Evolutionary conservation across 176 grass and related monocot species (phyloP), one percentile per base, ranked within the genome.

Genomic region (Oryza longistaminata): DNA sequence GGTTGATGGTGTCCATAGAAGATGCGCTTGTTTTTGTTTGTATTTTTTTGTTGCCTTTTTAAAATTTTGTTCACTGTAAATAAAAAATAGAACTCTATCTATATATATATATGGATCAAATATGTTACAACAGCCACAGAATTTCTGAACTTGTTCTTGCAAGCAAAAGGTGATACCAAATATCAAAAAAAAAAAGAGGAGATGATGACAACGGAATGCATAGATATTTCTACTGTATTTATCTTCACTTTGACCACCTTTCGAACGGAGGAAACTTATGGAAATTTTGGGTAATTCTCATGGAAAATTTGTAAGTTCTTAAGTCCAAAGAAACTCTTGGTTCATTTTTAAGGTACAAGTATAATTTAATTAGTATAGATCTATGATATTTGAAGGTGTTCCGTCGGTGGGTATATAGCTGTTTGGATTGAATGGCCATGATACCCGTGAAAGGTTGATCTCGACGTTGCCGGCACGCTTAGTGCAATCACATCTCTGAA

Each of bases 401-500:
- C 10, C 9, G 43, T 46, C 61, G 76, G 55, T 27, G 58, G 13
- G 37, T 1, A 77, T 64, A n/a, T n/a, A 17, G 4, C 34, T 9
- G 64, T 64, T 72, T 53, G 42, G 14, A n/a, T 72, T 53, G 42
- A 9, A n/a, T 29, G 39, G 13, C 50, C n/a, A 12, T 42, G 74
- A 78, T 34, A 4, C 24, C 64, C 6, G 6, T 62, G 70, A 69
- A 69, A 48, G 13, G 21, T 34, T 19, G 70, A 16, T 34, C 46
- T 64, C 12, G 78, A 43, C 26, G 73, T 65, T n/a, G 78, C 74
- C 58, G 68, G 78, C 88, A 83, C 45, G 68, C 25, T 58, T 26
- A 79, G 74, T 82, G 83, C 83, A 15, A 82, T 58, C 67, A 73
- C 73, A 35, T 78, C 78, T 66, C 42, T 13, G 12, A 12, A 9